A percentile compares a stretch with the other conserved stretches of the same genome.
phyloP scores from a whole-genome alignment of 2,329 filamentous ascomycete genomes.

The Dothistroma septosporum region DNA sequence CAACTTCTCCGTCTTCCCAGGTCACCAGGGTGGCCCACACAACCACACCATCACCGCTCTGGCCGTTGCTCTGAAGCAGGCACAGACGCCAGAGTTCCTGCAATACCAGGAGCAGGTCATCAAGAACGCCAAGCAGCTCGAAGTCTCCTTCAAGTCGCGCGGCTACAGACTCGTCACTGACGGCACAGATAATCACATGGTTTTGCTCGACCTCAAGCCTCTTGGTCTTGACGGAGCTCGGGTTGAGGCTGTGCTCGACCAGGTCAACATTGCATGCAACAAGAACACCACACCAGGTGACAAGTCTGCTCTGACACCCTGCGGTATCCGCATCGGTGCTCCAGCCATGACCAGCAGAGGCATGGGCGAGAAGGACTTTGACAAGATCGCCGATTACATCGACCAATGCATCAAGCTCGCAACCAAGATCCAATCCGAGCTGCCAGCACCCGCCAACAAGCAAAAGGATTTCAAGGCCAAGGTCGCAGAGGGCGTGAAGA shows the following conservation, averaged over 20 bases:
- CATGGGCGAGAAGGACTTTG: slow-evolving; percentile 88
- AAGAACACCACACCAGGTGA: slow-evolving; percentile 98
- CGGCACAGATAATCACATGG: slow-evolving; percentile 96
- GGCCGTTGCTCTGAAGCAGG: slow-evolving; percentile 91
- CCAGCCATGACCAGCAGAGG: slow-evolving; percentile 97
- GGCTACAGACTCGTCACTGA: slow-evolving; percentile 93
- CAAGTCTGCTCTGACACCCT: slow-evolving; percentile 92
- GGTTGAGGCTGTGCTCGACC: slow-evolving; percentile 92
- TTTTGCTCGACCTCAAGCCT: slow-evolving; percentile 87
- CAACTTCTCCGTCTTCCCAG: slow-evolving; percentile 98
- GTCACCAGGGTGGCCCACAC: slow-evolving; percentile 96
- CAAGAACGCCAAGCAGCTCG: slow-evolving; percentile 87
- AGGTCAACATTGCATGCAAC: slow-evolving; percentile 99
- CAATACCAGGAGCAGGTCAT: slow-evolving; percentile 90
- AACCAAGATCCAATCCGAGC: slow-evolving; percentile 75
- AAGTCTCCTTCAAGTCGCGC: slow-evolving; percentile 69
- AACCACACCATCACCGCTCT: slow-evolving; percentile 99
- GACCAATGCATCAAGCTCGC: slow-evolving; percentile 83
- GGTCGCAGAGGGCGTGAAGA: slow-evolving; percentile 61
- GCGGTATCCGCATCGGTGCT: slow-evolving; percentile 91
- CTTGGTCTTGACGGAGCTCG: slow-evolving; percentile 80
- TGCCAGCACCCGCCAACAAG: slow-evolving; percentile 98
- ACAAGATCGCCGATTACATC: slow-evolving; percentile 84
- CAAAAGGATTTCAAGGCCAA: slow-evolving; percentile 99
- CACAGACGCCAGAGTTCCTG: slow-evolving; percentile 83